Evolutionary conservation across 1,139 yeast genomes (phyloP).

Genomic region (Wickerhamomyces sp.): DNA sequence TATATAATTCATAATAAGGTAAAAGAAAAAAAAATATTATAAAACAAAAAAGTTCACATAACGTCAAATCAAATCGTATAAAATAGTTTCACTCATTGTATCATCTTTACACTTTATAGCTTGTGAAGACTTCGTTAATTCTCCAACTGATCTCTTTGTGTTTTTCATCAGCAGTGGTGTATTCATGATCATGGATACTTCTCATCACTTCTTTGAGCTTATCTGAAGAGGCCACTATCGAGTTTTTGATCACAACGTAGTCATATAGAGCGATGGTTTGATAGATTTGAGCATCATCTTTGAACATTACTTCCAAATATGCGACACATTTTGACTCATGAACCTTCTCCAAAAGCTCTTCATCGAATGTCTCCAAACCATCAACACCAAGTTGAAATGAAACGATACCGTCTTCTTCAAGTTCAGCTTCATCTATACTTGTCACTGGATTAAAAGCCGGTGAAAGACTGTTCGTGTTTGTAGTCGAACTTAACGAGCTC

Average conservation of each 20-base stretch:
- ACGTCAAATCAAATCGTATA: not conserved
- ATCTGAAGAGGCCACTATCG: constrained; percentile 10
- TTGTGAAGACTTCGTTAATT: constrained; percentile 14
- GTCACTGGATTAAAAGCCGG: constrained; percentile 8
- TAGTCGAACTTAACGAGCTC: constrained; percentile 8
- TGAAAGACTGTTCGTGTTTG: constrained; percentile 1
- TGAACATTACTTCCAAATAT: constrained; percentile 9
- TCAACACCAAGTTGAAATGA: constrained; percentile 18
- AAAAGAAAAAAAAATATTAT: too few species aligned
- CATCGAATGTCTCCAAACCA: constrained; percentile 6
- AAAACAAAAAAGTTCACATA: too few species aligned
- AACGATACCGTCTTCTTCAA: constrained; percentile 7
- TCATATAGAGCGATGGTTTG: constrained; percentile 28
- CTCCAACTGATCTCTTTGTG: constrained; percentile 20
- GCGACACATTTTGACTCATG: constrained; percentile 12
- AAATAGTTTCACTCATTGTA: not conserved
- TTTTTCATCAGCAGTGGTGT: constrained; percentile 9
- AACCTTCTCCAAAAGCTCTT: constrained; percentile 7
- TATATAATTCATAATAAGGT: too few species aligned
- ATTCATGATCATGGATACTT: constrained; percentile 15
- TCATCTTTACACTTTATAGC: constrained; percentile 1
- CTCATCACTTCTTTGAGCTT: constrained; percentile 15
- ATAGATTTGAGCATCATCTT: constrained; percentile 27
- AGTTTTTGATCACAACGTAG: constrained; percentile 21
- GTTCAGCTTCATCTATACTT: constrained; percentile 8